A percentile compares a stretch with the other conserved stretches of the same genome.
These are phyloP conservation scores for Naganishia randhawae DNA, from an alignment of 768 basidiomycete genomes.

Conservation along the genomic window DNA sequence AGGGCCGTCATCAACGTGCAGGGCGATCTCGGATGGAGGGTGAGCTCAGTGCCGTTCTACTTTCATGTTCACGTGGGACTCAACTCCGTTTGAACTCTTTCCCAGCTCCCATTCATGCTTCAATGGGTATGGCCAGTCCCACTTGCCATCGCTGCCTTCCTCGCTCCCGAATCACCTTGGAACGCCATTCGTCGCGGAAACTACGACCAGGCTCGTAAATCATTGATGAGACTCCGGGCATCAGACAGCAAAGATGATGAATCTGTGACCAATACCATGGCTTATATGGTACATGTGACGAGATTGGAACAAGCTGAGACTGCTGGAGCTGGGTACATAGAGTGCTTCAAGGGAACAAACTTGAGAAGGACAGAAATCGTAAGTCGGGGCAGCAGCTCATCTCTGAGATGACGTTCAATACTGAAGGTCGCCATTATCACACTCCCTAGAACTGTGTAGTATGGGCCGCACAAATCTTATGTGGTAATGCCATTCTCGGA, in stretches of 20 bases:
- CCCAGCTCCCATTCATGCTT: conserved; percentile 35
- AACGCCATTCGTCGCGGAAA: conserved; percentile 38
- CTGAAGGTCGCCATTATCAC: neutral
- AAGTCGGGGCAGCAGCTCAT: conserved; percentile 22
- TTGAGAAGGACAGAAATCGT: conserved; percentile 54
- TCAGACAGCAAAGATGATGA: neutral
- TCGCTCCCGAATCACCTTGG: conserved; percentile 43
- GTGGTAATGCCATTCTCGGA: conserved; percentile 37
- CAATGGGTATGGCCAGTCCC: conserved; percentile 51
- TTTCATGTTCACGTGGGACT: neutral
- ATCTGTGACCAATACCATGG: conserved; percentile 26
- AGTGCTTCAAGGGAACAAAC: conserved; percentile 44
- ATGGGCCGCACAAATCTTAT: conserved; percentile 28
- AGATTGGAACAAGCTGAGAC: conserved; percentile 36
- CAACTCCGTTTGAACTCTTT: neutral
- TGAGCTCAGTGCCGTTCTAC: neutral
- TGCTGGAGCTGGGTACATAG: conserved; percentile 37
- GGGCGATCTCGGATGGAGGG: conserved; percentile 34
- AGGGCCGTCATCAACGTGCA: conserved; percentile 33
- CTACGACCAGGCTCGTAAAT: conserved; percentile 44
- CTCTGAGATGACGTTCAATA: neutral
- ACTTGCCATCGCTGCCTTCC: conserved; percentile 41
- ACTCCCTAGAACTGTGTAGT: conserved; percentile 3
- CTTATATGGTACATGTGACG: conserved; percentile 38
- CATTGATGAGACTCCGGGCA: conserved; percentile 35